Evolutionary conservation across 306 rosid species (phyloP).

Genomic region (Citrullus amarus): DNA sequence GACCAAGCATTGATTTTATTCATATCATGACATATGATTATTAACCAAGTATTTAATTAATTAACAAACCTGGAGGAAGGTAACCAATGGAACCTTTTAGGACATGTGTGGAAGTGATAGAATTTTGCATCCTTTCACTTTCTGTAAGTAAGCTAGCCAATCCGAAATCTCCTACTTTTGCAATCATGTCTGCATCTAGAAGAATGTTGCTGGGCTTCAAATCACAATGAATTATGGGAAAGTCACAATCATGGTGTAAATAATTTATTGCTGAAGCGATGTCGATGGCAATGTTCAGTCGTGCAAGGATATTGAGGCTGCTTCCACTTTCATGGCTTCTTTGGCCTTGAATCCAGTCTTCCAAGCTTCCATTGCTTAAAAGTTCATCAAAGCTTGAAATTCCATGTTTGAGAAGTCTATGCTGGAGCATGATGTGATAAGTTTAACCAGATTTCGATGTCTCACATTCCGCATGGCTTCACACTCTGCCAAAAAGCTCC

Average conservation of each 20-base stretch:
- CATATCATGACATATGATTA: neutral
- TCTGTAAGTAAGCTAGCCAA: slow-evolving; percentile 43
- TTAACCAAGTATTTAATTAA: too few species aligned
- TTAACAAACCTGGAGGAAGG: slow-evolving; percentile 61
- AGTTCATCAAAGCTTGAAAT: slow-evolving; percentile 54
- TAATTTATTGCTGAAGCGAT: slow-evolving; percentile 29
- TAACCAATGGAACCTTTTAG: slow-evolving; percentile 70
- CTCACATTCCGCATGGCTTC: slow-evolving; percentile 43
- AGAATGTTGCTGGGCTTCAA: slow-evolving; percentile 76
- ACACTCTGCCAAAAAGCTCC: slow-evolving; percentile 68
- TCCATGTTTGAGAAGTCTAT: slow-evolving; percentile 45
- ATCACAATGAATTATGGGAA: slow-evolving; percentile 60
- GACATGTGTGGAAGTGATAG: slow-evolving; percentile 33
- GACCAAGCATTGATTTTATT: neutral
- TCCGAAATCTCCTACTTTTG: slow-evolving; percentile 74
- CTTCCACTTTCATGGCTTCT: slow-evolving; percentile 9
- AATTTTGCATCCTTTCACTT: slow-evolving; percentile 15
- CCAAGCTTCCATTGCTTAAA: slow-evolving; percentile 47
- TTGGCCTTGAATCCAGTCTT: slow-evolving; percentile 54
- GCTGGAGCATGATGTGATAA: slow-evolving; percentile 70
- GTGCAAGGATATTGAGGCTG: neutral
- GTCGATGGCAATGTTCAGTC: slow-evolving; percentile 33
- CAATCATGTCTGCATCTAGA: slow-evolving; percentile 44
- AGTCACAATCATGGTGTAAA: slow-evolving; percentile 49
- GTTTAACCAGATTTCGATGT: slow-evolving; percentile 57